A percentile compares a stretch with the other conserved stretches of the same genome.
phyloP scores from a whole-genome alignment of 495 filamentous ascomycete genomes.

The Tuber microsphaerosporum region DNA sequence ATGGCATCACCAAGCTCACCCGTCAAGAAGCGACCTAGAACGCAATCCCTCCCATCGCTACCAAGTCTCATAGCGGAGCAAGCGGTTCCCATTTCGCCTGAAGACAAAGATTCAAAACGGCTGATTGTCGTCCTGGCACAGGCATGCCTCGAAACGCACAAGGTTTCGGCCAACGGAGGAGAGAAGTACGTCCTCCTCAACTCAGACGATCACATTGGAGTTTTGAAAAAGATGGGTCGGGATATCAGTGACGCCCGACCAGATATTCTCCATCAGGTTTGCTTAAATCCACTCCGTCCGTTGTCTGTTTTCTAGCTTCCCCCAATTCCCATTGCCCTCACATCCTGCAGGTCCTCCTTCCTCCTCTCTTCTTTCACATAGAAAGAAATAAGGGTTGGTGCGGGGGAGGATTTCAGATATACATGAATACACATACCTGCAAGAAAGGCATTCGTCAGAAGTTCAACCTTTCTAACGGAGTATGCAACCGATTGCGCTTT shows the following conservation, averaged over 20 bases:
- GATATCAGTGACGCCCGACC: constrained; percentile 96
- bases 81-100: constrained; percentile 70
- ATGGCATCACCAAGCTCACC: constrained; percentile 36
- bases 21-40: constrained; percentile 51
- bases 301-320: constrained; percentile 5
- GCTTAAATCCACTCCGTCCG: constrained; percentile 25
- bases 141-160: constrained; percentile 95
- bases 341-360: not conserved
- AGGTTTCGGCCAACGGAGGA: constrained; percentile 65
- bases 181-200: constrained; percentile 96
- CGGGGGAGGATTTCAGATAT: not conserved
- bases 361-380: constrained; percentile 7
- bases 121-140: constrained; percentile 94
- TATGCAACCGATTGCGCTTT: constrained; percentile 21
- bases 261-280: constrained; percentile 96
- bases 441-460: constrained; percentile 8
- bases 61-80: constrained; percentile 91
- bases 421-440: not conserved
- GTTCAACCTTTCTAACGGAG: constrained; percentile 35
- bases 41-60: constrained; percentile 89
- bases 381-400: not conserved
- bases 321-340: not conserved
- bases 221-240: constrained; percentile 98
- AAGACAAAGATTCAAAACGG: constrained; percentile 80
- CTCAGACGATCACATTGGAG: constrained; percentile 96